Evolutionary conservation across 2,329 filamentous ascomycete species (phyloP), one percentile per base, ranked within the genome.

Genomic region (Arthrobotrys sphaeroides): DNA sequence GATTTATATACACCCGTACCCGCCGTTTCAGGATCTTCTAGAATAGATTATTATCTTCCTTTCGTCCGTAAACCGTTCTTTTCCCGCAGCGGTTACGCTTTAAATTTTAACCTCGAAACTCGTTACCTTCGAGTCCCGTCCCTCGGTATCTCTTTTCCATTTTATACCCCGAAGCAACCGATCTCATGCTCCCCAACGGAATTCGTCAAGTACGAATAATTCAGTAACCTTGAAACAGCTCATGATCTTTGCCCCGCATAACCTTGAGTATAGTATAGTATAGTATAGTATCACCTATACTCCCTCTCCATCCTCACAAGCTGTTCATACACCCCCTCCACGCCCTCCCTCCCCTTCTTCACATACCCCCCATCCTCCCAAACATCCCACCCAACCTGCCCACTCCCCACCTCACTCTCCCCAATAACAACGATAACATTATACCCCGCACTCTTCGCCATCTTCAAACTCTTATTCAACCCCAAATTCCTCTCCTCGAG

Each of bases 371-470:
- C 65, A n/a, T 49, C 51, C 28, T 45, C 31, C 31, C 45, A 51
- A 80, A 80, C 7, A 47, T 43, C 77, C 62, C 84, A 85, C 26
- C 80, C 87, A 31, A 93, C 84, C n/a, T 84, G 86, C 40, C 85
- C 84, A 12, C 84, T 85, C n/a, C 84, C 83, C 1, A 91, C 82
- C 78, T 94, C 89, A 67, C 85, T 85, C 28, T 88, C 84, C 0
- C 93, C 93, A 9, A 95, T 84, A 0, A 93, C 88, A 31, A 92
- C 85, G 61, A 95, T 88, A 66, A 91, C 84, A 62, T 90, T 89
- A 81, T 94, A 95, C 42, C 89, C 90, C 82, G 89, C 90, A 53
- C 83, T 81, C 77, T 87, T 90, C n/a, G 92, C 93, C 80, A 91
- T 88, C 31, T 86, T 86, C 20, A 93, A 86, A 82, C 95, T 96